Base-by-base conservation (phyloP, 2,329 filamentous ascomycete species). In the Epichloe glyceriae region DNA sequence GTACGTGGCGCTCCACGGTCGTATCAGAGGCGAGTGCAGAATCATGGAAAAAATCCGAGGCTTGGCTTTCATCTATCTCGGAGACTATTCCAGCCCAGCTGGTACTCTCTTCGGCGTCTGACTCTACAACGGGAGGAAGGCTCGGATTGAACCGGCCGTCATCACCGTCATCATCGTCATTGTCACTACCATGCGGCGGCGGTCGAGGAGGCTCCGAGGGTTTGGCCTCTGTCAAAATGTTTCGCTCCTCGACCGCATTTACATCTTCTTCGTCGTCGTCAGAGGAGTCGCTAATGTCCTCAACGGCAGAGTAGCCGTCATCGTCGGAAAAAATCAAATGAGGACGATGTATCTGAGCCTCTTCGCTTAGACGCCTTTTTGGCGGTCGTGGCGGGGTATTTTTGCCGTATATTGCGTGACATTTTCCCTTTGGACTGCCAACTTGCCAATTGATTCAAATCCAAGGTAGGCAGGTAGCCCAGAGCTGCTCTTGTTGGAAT, bases 201-300 rank as follows among this genome's bases (percentile, higher is more conserved):
- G 77, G 73, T 72, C 75, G 76, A 75, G 76, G 73, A 69, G 75
- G 68, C 60, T 63, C 64, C 59, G 65, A 60, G 54, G 64, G 63
- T 39, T 68, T 61, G 55, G 65, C 67, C 56, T 73, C 67, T 51
- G 67, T 67, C 52, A 86, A 72, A 55, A 90, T 87, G 58, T 83
- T 79, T 65, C 82, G 76, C 71, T 89, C 86, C 76, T 93, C 87
- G 72, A 81, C 76, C 73, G 82, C 79, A 61, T 85, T 78, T 51
- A 91, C 80, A 73, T 86, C 80, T 56, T 86, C 80, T 65, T 91
- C 84, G 64, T 91, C 86, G 56, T 88, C 83, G 55, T 90, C 78
- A 50, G 78, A 86, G 11, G 80, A 83, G 59, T 90, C 86, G 57
- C 79, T 86, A 54, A 94, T 84, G 47, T 88, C 80, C 62, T 91